phyloP scores from a whole-genome alignment of 441 rosid genomes.

The Jatropha multifida region DNA sequence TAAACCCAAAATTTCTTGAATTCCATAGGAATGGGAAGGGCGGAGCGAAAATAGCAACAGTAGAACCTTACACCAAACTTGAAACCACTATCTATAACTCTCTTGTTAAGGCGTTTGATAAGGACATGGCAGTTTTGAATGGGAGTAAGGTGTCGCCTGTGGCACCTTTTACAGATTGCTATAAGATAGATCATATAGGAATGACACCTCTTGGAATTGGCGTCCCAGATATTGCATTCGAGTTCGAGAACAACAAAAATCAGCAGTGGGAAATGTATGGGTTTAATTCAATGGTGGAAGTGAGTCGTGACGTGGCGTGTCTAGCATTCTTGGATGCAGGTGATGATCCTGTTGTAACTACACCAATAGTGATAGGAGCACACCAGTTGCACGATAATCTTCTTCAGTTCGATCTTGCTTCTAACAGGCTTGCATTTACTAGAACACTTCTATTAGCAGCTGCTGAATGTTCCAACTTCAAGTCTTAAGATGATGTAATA shows the following conservation, averaged over 20 bases:
- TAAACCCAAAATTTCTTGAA: conserved; percentile 21
- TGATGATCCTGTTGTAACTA: background rate
- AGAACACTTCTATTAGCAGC: conserved; percentile 6
- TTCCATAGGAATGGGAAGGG: conserved; percentile 20
- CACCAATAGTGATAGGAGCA: conserved; percentile 21
- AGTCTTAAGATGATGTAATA: background rate
- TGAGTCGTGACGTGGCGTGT: conserved; percentile 20
- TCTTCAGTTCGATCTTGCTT: conserved; percentile 15
- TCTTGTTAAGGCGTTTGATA: conserved; percentile 15
- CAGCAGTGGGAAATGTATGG: conserved; percentile 18
- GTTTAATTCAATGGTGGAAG: conserved; percentile 22
- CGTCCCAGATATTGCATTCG: conserved; percentile 14
- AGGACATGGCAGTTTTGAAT: conserved; percentile 3
- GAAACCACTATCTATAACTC: conserved; percentile 15
- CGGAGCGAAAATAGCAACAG: conserved; percentile 15
- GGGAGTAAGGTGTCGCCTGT: conserved; percentile 13
- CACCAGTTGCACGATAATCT: background rate
- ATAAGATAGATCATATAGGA: background rate
- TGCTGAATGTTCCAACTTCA: conserved; percentile 23
- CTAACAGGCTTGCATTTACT: conserved; percentile 16
- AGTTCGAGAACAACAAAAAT: conserved; percentile 17
- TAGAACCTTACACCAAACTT: conserved; percentile 17
- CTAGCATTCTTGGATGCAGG: conserved; percentile 20
- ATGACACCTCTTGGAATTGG: conserved; percentile 14
- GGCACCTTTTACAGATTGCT: conserved; percentile 12